Evolutionary conservation across 192 early-diverging fungal species (phyloP), one percentile per base, ranked within the genome.

Genomic region (Dissophora ornata): DNA sequence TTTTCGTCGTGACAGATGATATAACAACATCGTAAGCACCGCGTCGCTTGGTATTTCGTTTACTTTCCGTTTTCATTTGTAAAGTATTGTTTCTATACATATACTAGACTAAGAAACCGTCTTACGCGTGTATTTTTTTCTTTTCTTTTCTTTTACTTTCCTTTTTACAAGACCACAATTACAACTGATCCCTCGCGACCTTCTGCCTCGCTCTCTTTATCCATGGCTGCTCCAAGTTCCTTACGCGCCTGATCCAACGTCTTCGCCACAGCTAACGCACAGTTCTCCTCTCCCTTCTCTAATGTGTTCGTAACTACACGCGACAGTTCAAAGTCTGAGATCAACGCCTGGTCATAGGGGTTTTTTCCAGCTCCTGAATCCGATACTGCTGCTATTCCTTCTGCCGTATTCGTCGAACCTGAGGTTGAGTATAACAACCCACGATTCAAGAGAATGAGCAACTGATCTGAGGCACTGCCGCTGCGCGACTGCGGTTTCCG

Each of bases 271-370:
- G 62, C 71, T 15, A 59, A 41, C 13, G 71, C 62, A 8, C 47
- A 48, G 25, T 74, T 74, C 48, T 74, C 71, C 32, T 74, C 62
- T 19, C 58, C 26, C 45, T 71, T 62, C 44, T 77, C 71, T 22
- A 77, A 45, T 7, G 64, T 32, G 8, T 48, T 46, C 33, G 63
- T 49, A 0, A 62, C 71, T 18, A 77, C 25, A n/a, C 71, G 48
- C 13, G 73, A 67, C 10, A 77, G 51, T 22, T 77, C 63, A 62
- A 77, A 67, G 45, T 77, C 73, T 34, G 73, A 77, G 28, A 77
- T 55, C 42, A 77, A 42, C 3, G 63, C 38, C 24, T 67, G 64
- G 38, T 77, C 73, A 4, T 77, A 55, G 15, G 63, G 62, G 42
- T 66, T 26, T 22, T 48, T 12, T n/a, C 49, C 22, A 22, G 15